phyloP scores from a whole-genome alignment of 2,329 filamentous ascomycete genomes.

The Phyllosticta ampelicida region DNA sequence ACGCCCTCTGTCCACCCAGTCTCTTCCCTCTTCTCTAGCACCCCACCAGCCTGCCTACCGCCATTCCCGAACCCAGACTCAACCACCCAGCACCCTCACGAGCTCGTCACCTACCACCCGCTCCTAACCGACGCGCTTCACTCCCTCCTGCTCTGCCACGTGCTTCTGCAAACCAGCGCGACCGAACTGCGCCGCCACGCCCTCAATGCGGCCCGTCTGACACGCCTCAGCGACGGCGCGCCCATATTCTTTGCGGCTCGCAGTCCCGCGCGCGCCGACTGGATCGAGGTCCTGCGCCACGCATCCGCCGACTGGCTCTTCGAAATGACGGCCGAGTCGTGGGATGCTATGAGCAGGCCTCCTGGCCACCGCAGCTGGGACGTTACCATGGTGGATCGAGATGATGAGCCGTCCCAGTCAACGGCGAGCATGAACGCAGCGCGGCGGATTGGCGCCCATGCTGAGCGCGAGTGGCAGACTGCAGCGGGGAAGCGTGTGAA shows the following conservation, averaged over 20 bases:
- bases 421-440: not conserved
- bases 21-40: conserved; percentile 59
- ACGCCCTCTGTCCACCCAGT: conserved; percentile 43
- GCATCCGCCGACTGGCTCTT: conserved; percentile 47
- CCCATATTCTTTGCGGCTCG: conserved; percentile 67
- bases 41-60: conserved; percentile 55
- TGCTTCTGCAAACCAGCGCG: conserved; percentile 65
- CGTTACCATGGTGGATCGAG: not conserved
- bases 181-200: conserved; percentile 72
- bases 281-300: conserved; percentile 63
- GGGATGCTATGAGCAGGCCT: conserved; percentile 59
- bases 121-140: conserved; percentile 70
- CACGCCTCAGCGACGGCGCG: conserved; percentile 65
- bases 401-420: conserved; percentile 1
- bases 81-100: conserved; percentile 28
- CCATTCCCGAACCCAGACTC: conserved; percentile 47
- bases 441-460: not conserved
- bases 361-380: conserved; percentile 29
- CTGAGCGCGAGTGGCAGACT: not conserved
- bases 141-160: conserved; percentile 65
- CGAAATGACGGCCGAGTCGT: conserved; percentile 45
- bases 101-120: conserved; percentile 70
- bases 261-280: conserved; percentile 64
- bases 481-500: conserved; percentile 44
- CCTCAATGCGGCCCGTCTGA: conserved; percentile 67